Percentiles rank a stretch among this genome's conserved stretches.
phyloP scores from a whole-genome alignment of 1,139 yeast species.

The Yamadazyma jaroonii region DNA sequence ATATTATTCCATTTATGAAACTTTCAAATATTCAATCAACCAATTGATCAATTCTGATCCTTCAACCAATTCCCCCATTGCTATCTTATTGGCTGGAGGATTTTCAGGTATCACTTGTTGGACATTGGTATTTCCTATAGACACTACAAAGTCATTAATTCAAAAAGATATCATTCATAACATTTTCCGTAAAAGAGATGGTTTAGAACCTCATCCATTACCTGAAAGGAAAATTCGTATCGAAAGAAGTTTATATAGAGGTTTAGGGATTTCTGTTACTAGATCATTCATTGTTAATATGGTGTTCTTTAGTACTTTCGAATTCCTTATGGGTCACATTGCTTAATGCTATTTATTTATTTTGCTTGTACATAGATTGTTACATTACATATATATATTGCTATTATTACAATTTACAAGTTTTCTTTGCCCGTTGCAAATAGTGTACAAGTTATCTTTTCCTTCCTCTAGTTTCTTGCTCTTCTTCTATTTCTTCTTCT shows the following conservation, averaged over 20 bases:
- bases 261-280: slow-evolving; percentile 69
- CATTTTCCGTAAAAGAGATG: slow-evolving; percentile 51
- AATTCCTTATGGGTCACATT: slow-evolving; percentile 56
- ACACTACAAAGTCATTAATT: slow-evolving; percentile 70
- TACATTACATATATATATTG: no score
- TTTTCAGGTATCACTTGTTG: slow-evolving; percentile 72
- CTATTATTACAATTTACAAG: no score
- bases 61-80: slow-evolving; percentile 27
- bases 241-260: slow-evolving; percentile 60
- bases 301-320: slow-evolving; percentile 74
- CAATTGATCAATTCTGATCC: slow-evolving; percentile 30
- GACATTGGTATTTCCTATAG: slow-evolving; percentile 75
- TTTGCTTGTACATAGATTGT: slow-evolving; percentile 10
- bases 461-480: slow-evolving; percentile 13
- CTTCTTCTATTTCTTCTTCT: slow-evolving; percentile 14
- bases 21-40: slow-evolving; percentile 52
- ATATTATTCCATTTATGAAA: slow-evolving; percentile 74
- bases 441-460: no score
- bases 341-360: slow-evolving; percentile 17
- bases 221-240: slow-evolving; percentile 34
- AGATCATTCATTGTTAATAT: slow-evolving; percentile 72
- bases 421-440: no score
- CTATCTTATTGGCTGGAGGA: slow-evolving; percentile 67
- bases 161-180: slow-evolving; percentile 73
- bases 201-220: slow-evolving; percentile 34